phyloP scores from a whole-genome alignment of 75 land plant species.

The Picea sitchensis region DNA sequence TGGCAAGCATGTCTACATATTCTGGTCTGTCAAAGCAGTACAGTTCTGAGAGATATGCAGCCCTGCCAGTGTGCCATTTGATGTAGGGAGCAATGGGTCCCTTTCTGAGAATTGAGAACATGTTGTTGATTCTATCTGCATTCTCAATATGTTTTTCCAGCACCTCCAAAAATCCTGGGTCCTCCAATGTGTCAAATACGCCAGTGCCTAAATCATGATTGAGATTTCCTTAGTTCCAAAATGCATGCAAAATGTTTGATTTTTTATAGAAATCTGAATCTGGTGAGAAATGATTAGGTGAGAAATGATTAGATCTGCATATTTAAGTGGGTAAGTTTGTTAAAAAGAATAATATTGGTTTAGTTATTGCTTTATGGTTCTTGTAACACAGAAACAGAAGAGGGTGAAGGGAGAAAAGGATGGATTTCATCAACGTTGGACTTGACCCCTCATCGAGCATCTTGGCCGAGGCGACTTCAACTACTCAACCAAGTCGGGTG shows the following conservation, averaged over 20 bases:
- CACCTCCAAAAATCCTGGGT: constrained; percentile 78
- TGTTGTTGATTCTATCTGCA: constrained; percentile 71
- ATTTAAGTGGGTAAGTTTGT: too few relatives aligned
- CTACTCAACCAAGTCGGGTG: too few relatives aligned
- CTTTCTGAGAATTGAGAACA: constrained; percentile 70
- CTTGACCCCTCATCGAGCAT: too few relatives aligned
- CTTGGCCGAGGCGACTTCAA: too few relatives aligned
- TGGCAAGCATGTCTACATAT: constrained; percentile 61
- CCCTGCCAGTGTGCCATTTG: constrained; percentile 64
- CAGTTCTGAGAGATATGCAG: constrained; percentile 52
- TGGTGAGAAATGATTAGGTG: too few relatives aligned
- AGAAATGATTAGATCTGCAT: too few relatives aligned
- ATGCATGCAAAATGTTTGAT: constrained; percentile 35
- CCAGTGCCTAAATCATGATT: constrained; percentile 58
- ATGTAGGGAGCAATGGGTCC: constrained; percentile 76
- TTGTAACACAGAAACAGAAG: too few relatives aligned
- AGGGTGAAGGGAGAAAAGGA: too few relatives aligned
- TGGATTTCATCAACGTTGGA: too few relatives aligned
- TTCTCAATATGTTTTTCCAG: constrained; percentile 87
- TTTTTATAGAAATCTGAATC: too few relatives aligned
- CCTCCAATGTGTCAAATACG: constrained; percentile 72
- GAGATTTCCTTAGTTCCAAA: constrained; percentile 83
- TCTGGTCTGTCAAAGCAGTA: constrained; percentile 68
- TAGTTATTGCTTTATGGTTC: too few relatives aligned
- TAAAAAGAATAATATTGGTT: too few relatives aligned